Conservation (phyloP, 768 basidiomycete genomes). For the Steccherinum ochraceum region DNA sequence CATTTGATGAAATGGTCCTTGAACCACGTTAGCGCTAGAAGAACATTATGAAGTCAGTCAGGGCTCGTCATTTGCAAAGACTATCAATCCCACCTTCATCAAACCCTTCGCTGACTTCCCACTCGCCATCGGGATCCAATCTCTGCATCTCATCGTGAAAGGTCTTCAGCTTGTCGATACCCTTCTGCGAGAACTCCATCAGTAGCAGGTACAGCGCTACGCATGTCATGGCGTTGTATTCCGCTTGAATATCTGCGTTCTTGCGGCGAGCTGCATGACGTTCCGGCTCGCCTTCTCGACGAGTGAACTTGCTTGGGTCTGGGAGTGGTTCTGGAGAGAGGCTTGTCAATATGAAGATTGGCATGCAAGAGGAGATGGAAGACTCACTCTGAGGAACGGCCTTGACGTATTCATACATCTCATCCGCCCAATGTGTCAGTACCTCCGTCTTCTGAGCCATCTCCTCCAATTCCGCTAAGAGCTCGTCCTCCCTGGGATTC, state of each 20-base stretch:
- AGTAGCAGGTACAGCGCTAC: constrained; percentile 87
- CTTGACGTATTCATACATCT: constrained; percentile 87
- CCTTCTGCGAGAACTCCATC: constrained; percentile 90
- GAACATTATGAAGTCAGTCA: constrained; percentile 12
- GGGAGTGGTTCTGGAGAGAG: constrained; percentile 61
- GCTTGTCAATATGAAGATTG: constrained; percentile 11
- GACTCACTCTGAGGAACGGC: constrained; percentile 75
- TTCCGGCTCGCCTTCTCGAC: constrained; percentile 67
- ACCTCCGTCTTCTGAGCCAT: constrained; percentile 95
- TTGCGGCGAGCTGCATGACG: constrained; percentile 62
- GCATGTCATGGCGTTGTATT: constrained; percentile 78
- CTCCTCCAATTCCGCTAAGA: constrained; percentile 80
- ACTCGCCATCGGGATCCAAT: constrained; percentile 69
- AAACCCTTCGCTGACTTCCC: constrained; percentile 73
- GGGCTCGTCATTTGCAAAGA: neutral
- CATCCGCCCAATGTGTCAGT: constrained; percentile 89
- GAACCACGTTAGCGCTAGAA: constrained; percentile 81
- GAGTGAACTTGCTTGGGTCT: constrained; percentile 69
- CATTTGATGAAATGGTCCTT: constrained; percentile 92
- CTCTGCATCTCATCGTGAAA: constrained; percentile 81
- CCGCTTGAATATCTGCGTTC: constrained; percentile 72
- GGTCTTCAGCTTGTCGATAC: constrained; percentile 75
- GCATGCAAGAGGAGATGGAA: neutral
- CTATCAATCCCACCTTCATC: constrained; percentile 53
- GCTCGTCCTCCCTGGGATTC: constrained; percentile 74